Conservation (phyloP, 257 asterid species). For the Solanum medicagineum region DNA sequence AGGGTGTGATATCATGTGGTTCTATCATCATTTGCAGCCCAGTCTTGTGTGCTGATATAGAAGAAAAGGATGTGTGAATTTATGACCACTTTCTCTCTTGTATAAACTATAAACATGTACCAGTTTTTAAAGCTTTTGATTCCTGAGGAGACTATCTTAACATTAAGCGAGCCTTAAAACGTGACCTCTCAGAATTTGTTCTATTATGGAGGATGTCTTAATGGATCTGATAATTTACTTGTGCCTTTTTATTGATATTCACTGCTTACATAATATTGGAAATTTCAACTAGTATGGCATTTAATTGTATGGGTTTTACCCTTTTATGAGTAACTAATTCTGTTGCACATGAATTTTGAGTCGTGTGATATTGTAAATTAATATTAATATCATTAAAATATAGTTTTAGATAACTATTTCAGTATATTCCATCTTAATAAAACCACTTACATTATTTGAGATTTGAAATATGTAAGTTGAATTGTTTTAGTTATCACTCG, state of each 20-base stretch:
- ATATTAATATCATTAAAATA: too few relatives aligned
- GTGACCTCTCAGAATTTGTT: not conserved
- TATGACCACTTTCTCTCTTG: not conserved
- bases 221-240: not conserved
- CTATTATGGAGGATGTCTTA: not conserved
- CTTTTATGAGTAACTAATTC: too few relatives aligned
- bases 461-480: too few relatives aligned
- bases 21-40: not conserved
- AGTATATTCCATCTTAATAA: too few relatives aligned
- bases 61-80: not conserved
- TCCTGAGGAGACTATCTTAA: not conserved
- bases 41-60: not conserved
- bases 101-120: constrained; percentile 14
- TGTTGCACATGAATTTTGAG: too few relatives aligned
- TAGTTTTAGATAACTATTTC: too few relatives aligned
- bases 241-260: not conserved
- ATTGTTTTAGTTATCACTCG: too few relatives aligned
- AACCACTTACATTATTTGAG: too few relatives aligned
- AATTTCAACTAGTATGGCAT: not conserved
- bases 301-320: too few relatives aligned
- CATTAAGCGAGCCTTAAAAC: not conserved
- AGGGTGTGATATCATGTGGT: not conserved
- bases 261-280: not conserved
- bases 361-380: too few relatives aligned
- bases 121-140: constrained; percentile 9